These are phyloP conservation scores for Pythium myriotylum DNA, from an alignment of 352 stramenopile species.

Conservation along the genomic window DNA sequence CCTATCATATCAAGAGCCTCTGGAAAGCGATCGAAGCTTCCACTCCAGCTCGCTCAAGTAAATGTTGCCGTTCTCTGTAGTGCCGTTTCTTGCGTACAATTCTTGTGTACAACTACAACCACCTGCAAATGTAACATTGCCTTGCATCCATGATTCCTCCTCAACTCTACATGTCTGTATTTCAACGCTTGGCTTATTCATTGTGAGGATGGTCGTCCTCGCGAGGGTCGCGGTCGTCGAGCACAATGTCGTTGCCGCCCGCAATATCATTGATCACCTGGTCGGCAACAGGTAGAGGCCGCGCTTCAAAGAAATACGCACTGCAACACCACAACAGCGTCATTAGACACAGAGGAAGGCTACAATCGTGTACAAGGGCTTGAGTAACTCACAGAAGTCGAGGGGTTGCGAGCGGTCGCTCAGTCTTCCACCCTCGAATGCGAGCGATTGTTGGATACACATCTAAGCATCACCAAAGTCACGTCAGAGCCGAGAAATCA, in stretches of 20 bases:
- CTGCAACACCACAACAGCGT: constrained; percentile 24
- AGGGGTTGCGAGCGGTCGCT: constrained; percentile 91
- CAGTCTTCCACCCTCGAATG: constrained; percentile 94
- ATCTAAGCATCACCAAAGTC: constrained; percentile 60
- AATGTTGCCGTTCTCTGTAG: too few relatives aligned
- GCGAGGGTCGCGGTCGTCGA: constrained; percentile 43
- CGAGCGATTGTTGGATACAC: constrained; percentile 97
- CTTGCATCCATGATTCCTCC: not conserved
- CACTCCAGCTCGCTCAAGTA: too few relatives aligned
- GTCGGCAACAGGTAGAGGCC: constrained; percentile 43
- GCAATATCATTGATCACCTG: constrained; percentile 68
- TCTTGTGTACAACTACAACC: constrained; percentile 1
- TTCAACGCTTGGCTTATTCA: constrained; percentile 35
- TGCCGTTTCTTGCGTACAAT: not conserved
- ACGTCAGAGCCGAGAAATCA: too few relatives aligned
- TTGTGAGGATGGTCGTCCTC: constrained; percentile 50
- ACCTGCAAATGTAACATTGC: not conserved
- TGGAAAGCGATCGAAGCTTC: too few relatives aligned
- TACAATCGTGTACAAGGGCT: constrained; percentile 3
- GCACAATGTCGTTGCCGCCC: constrained; percentile 35
- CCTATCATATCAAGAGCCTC: too few relatives aligned
- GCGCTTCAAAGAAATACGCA: constrained; percentile 66
- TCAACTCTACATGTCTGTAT: not conserved
- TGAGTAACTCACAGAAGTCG: constrained; percentile 81
- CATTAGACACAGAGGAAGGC: constrained; percentile 1